A percentile compares a stretch with the other conserved stretches of the same genome.
These are phyloP conservation scores for Chrysosphaeria jannelii DNA, from an alignment of 2,329 filamentous ascomycete genomes.

Conservation along the genomic window DNA sequence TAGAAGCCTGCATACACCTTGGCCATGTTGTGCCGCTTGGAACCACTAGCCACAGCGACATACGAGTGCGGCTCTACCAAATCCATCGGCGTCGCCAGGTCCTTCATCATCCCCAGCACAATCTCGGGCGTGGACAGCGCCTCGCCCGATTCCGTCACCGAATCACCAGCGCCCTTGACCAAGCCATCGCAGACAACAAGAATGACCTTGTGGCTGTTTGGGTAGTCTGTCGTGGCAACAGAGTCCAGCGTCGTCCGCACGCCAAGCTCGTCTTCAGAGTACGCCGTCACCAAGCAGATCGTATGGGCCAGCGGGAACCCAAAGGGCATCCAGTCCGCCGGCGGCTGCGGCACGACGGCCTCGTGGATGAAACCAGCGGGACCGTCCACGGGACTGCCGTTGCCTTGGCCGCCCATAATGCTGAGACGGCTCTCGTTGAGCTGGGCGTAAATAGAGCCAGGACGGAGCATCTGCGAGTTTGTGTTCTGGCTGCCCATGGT, in stretches of 20 bases:
- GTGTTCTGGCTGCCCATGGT: constrained; percentile 86
- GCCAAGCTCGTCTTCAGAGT: constrained; percentile 83
- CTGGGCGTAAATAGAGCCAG: constrained; percentile 41
- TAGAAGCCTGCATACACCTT: constrained; percentile 97
- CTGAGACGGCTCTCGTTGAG: constrained; percentile 31
- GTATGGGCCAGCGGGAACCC: constrained; percentile 81
- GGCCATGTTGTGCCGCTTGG: constrained; percentile 98
- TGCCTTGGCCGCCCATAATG: constrained; percentile 26
- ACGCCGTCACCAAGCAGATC: constrained; percentile 84
- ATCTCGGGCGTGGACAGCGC: constrained; percentile 66
- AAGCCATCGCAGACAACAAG: constrained; percentile 90
- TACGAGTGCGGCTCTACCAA: constrained; percentile 83
- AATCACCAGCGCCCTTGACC: constrained; percentile 85
- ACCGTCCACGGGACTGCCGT: constrained; percentile 22
- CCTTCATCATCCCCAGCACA: constrained; percentile 77
- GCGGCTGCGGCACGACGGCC: constrained; percentile 80
- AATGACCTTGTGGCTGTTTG: constrained; percentile 95
- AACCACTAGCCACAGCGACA: constrained; percentile 79
- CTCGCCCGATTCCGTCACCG: constrained; percentile 92
- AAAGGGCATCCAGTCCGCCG: constrained; percentile 90
- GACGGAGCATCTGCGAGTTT: constrained; percentile 42
- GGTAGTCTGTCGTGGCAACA: constrained; percentile 90
- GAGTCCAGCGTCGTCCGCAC: constrained; percentile 86
- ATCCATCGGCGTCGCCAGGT: constrained; percentile 48
- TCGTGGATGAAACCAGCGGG: constrained; percentile 92